Evolutionary conservation across 2,329 filamentous ascomycete genomes (phyloP), one percentile per base, ranked within the genome.

Genomic region (Mycosphaerella sp.): DNA sequence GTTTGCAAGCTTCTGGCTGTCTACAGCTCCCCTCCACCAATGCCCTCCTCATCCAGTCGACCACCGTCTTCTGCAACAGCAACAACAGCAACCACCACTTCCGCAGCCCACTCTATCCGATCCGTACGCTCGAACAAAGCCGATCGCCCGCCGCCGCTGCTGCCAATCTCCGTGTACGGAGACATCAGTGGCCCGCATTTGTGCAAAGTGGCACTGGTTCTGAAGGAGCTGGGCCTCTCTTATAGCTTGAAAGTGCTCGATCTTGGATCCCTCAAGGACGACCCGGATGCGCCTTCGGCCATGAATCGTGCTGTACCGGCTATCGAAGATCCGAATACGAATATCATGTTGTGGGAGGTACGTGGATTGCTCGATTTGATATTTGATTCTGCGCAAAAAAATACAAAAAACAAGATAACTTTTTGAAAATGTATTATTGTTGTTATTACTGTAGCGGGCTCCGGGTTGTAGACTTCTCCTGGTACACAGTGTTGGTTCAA

Each of bases 261-360:
- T 18, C 8, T 50, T 2, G 28, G 16, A 14, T 28, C 37, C 3
- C 4, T 49, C 12, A 70, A 71, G 32, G 66, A 69, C 3, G 53
- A 61, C 2, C 41, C 47, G 0, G 73, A 69, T 54, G 52, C 67
- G 6, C 58, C 63, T 14, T 66, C 73, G 56, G 74, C 71, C 53
- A 66, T 69, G 37, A 75, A 74, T 45, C 71, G 73, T n/a, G 66
- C 72, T 7, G 39, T 71, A 2, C 71, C 68, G 4, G 67, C 70
- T 32, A 62, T 75, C 30, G 62, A 74, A 44, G 73, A 76, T 57
- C 71, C 71, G 50, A 75, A 72, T 43, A 67, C 62, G 14, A 68
- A 66, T 49, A 60, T 78, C 36, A 70, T 68, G 0, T 64, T 75
- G 28, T 78, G 73, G 70, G 75, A 78, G 61, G 73, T 71, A 43